Conservation (phyloP, 345 rosid species). For the Hibiscus tridactylites region DNA sequence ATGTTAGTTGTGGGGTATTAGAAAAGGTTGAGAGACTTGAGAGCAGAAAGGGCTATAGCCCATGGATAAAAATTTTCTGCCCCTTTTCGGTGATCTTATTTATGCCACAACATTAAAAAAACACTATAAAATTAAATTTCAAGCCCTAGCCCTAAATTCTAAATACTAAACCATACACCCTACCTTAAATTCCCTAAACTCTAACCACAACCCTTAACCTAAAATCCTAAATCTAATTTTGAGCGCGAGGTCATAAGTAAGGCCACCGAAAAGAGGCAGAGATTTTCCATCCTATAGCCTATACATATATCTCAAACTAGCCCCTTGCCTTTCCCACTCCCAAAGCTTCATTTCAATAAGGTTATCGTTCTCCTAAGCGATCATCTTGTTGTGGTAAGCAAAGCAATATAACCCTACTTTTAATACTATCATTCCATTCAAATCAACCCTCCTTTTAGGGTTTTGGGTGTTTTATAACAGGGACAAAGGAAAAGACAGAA, state of each 20-base stretch:
- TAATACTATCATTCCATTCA: constrained; percentile 29
- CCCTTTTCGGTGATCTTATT: too few species aligned
- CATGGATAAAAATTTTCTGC: too few species aligned
- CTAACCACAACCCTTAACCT: too few species aligned
- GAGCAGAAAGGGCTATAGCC: constrained; percentile 7
- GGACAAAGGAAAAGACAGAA: constrained; percentile 37
- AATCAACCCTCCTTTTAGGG: constrained; percentile 42
- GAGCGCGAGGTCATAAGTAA: too few species aligned
- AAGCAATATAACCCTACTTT: constrained; percentile 21
- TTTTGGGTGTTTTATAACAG: constrained; percentile 60
- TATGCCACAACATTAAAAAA: too few species aligned
- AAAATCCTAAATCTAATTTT: too few species aligned
- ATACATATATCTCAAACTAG: not conserved
- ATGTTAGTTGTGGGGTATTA: constrained; percentile 27
- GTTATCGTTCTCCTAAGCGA: constrained; percentile 10
- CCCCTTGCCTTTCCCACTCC: constrained; percentile 15
- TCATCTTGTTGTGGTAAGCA: constrained; percentile 6
- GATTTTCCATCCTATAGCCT: not conserved
- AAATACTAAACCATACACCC: too few species aligned
- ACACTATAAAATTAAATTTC: too few species aligned
- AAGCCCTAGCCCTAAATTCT: too few species aligned
- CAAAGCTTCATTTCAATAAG: constrained; percentile 20
- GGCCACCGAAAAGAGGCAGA: too few species aligned
- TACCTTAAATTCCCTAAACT: too few species aligned
- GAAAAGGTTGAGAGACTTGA: constrained; percentile 20